A percentile compares a stretch with the other conserved stretches of the same genome.
phyloP scores from a whole-genome alignment of 768 basidiomycete genomes.

The Myochromella boudieri region DNA sequence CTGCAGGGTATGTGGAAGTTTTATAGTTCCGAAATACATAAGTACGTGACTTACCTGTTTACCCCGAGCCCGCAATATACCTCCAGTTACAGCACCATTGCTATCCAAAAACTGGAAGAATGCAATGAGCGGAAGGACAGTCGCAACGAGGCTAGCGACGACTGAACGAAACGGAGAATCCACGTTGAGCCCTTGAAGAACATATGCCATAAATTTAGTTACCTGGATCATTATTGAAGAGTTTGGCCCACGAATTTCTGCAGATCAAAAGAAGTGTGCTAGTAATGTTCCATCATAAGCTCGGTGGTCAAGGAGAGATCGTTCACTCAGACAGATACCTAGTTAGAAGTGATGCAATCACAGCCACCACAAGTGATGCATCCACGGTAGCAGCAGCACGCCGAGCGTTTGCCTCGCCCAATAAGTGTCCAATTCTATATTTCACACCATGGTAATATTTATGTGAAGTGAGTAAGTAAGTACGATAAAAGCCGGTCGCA shows the following conservation, averaged over 20 bases:
- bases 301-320: no score
- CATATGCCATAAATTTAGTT: not conserved
- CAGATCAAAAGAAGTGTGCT: constrained; percentile 36
- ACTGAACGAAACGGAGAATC: constrained; percentile 27
- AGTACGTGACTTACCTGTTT: constrained; percentile 50
- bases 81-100: constrained; percentile 59
- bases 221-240: constrained; percentile 72
- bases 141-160: constrained; percentile 58
- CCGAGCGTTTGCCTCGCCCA: constrained; percentile 10
- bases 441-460: no score
- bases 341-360: constrained; percentile 57
- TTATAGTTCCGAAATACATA: not conserved
- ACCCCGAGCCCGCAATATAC: constrained; percentile 81
- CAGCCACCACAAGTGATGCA: constrained; percentile 61
- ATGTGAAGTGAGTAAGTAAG: not conserved
- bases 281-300: no score
- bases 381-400: constrained; percentile 28
- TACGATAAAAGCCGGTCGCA: constrained; percentile 17
- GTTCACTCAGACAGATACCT: constrained; percentile 51
- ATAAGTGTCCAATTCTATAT: constrained; percentile 11
- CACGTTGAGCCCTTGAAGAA: not conserved
- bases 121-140: constrained; percentile 71
- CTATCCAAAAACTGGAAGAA: constrained; percentile 87
- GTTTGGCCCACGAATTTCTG: constrained; percentile 62
- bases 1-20: constrained; percentile 27